Evolutionary conservation across 2,329 filamentous ascomycete species (phyloP), one percentile per base, ranked within the genome.

Genomic region (Leptographium flavum): DNA sequence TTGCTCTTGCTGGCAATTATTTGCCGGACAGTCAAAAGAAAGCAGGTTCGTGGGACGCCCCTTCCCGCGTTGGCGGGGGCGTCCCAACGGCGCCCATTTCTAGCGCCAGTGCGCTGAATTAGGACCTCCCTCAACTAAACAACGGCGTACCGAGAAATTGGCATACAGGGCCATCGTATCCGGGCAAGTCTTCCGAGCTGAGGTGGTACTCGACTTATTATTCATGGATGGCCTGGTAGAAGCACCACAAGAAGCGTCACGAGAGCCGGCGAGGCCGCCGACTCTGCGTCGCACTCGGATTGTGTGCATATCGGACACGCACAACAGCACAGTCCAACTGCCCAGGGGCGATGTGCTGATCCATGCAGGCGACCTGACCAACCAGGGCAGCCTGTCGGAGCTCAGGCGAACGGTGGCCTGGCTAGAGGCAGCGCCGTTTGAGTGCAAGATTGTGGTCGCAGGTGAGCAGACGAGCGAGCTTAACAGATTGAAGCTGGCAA

Each of bases 241-340:
- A n/a, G n/a, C n/a, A n/a, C n/a, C n/a, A n/a, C n/a, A n/a, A n/a
- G n/a, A n/a, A n/a, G n/a, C n/a, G n/a, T n/a, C n/a, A n/a, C n/a
- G n/a, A n/a, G 27, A 28, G 8, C 27, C 8, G 27, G 8, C 27
- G 27, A 28, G 27, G 27, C 27, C 22, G 21, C 37, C n/a, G 2
- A 19, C 25, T 27, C 27, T 6, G 22, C n/a, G n/a, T 43, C 64
- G 71, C 50, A 79, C 81, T 6, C 73, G 82, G 49, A 71, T 87
- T 47, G 80, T 87, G 43, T 86, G 81, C 62, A 71, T 87, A 46
- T 83, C 83, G 4, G 83, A 88, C 61, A 87, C 82, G 2, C 82
- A 87, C 60, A 84, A 84, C 57, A 70, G 66, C 52, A 68, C 69
- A 3, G 67, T 74, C 53, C 79, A 75, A 53, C 68, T 87, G 1